phyloP scores from a whole-genome alignment of 352 stramenopile genomes.

The Phytopythium helicoides region DNA sequence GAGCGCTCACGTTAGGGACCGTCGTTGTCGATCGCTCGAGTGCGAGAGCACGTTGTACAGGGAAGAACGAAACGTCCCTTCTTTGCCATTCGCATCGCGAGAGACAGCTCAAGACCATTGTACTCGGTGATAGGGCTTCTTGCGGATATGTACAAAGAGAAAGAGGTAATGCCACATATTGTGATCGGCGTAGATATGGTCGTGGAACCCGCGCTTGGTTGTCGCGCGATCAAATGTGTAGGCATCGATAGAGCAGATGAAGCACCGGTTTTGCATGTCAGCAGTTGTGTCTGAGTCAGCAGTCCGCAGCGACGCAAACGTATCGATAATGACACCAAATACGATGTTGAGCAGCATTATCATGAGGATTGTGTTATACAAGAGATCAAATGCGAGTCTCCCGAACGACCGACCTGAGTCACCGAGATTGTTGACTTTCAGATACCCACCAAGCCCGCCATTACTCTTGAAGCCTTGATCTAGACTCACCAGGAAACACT shows the following conservation, averaged over 20 bases:
- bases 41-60: slow-evolving; percentile 53
- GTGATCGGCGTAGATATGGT: slow-evolving; percentile 73
- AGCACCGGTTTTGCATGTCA: slow-evolving; percentile 72
- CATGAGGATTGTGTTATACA: slow-evolving; percentile 71
- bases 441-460: slow-evolving; percentile 51
- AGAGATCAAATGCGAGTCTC: slow-evolving; percentile 55
- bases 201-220: slow-evolving; percentile 67
- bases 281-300: slow-evolving; percentile 61
- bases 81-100: slow-evolving; percentile 77
- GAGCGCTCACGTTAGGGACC: neutral
- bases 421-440: slow-evolving; percentile 38
- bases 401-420: slow-evolving; percentile 37
- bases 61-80: slow-evolving; percentile 78
- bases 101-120: slow-evolving; percentile 74
- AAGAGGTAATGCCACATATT: slow-evolving; percentile 86
- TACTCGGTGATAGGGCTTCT: slow-evolving; percentile 79
- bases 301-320: slow-evolving; percentile 66
- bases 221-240: slow-evolving; percentile 66
- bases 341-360: slow-evolving; percentile 76
- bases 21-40: slow-evolving; percentile 23
- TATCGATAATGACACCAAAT: slow-evolving; percentile 83
- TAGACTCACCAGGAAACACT: slow-evolving; percentile 70
- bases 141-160: slow-evolving; percentile 76
- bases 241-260: slow-evolving; percentile 79
- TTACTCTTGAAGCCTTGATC: slow-evolving; percentile 72